Conservation (phyloP, 768 basidiomycete species). For the Naganishia vishniacii region DNA sequence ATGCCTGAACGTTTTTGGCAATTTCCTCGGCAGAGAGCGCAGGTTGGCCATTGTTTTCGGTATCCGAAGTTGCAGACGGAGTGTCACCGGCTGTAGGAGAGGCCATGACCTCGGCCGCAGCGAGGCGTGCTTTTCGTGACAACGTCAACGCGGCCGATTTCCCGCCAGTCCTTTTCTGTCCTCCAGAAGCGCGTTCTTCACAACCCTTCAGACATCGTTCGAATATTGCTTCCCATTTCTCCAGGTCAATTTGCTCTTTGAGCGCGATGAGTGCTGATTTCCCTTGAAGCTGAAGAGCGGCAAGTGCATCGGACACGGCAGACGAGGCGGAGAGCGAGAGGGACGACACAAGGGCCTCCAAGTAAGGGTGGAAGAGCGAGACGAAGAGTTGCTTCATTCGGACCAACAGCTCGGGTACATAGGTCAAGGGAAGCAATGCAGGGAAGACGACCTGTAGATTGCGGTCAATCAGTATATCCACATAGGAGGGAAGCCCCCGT, state of each 20-base stretch:
- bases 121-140: slow-evolving; percentile 35
- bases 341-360: slow-evolving; percentile 76
- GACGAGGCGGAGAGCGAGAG: slow-evolving; percentile 47
- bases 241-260: slow-evolving; percentile 32
- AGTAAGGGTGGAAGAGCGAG: slow-evolving; percentile 75
- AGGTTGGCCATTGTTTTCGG: slow-evolving; percentile 14
- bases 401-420: slow-evolving; percentile 78
- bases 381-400: slow-evolving; percentile 79
- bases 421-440: slow-evolving; percentile 87
- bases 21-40: slow-evolving; percentile 68
- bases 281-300: slow-evolving; percentile 58
- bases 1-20: slow-evolving; percentile 79
- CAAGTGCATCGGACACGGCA: slow-evolving; percentile 3
- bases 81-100: background rate
- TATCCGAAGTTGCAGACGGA: slow-evolving; percentile 12
- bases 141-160: slow-evolving; percentile 30
- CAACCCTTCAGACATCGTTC: slow-evolving; percentile 41
- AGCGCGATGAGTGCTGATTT: slow-evolving; percentile 31
- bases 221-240: slow-evolving; percentile 43
- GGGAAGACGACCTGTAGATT: slow-evolving; percentile 82
- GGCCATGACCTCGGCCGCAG: slow-evolving; percentile 30
- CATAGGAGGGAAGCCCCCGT: no score
- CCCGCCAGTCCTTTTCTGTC: slow-evolving; percentile 19
- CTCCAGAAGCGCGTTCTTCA: slow-evolving; percentile 32
- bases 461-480: no score